Conservation (phyloP, 176 grass and related monocot genomes). For the Tillandsia fasciculata region DNA sequence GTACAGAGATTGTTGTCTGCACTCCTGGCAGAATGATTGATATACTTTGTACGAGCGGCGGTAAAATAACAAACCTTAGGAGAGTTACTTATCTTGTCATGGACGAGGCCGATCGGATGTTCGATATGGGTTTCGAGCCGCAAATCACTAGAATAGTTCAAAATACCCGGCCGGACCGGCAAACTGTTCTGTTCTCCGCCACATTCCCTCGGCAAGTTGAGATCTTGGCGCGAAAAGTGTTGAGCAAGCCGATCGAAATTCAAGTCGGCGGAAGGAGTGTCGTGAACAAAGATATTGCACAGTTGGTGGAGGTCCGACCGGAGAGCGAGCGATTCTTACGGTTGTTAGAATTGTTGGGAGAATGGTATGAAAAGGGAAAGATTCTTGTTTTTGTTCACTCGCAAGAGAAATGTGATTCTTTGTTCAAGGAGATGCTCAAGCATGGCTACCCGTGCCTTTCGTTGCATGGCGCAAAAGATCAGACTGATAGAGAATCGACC, state of each 20-base stretch:
- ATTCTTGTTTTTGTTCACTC: constrained; percentile 97
- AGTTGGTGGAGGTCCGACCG: constrained; percentile 77
- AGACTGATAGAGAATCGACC: constrained; percentile 93
- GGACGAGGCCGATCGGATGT: constrained; percentile 99
- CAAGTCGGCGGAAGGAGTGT: constrained; percentile 94
- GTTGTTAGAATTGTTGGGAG: constrained; percentile 79
- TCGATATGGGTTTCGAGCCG: constrained; percentile 97
- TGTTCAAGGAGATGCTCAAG: constrained; percentile 88
- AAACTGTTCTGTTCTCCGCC: constrained; percentile 91
- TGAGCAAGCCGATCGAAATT: constrained; percentile 81
- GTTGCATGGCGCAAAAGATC: constrained; percentile 84
- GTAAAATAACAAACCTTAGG: constrained; percentile 91
- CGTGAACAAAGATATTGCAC: constrained; percentile 87
- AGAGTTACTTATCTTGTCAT: constrained; percentile 90
- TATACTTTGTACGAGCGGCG: constrained; percentile 83
- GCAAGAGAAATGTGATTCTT: constrained; percentile 95
- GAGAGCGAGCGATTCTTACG: constrained; percentile 70
- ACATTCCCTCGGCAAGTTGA: constrained; percentile 95
- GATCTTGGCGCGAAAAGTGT: constrained; percentile 74
- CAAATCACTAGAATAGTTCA: constrained; percentile 87
- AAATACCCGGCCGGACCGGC: constrained; percentile 75
- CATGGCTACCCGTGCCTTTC: constrained; percentile 91
- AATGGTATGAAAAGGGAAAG: constrained; percentile 88
- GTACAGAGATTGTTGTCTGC: constrained; percentile 89
- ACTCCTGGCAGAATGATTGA: constrained; percentile 95